Conservation (phyloP, 2,329 filamentous ascomycete genomes). For the Phoma herbarum region DNA sequence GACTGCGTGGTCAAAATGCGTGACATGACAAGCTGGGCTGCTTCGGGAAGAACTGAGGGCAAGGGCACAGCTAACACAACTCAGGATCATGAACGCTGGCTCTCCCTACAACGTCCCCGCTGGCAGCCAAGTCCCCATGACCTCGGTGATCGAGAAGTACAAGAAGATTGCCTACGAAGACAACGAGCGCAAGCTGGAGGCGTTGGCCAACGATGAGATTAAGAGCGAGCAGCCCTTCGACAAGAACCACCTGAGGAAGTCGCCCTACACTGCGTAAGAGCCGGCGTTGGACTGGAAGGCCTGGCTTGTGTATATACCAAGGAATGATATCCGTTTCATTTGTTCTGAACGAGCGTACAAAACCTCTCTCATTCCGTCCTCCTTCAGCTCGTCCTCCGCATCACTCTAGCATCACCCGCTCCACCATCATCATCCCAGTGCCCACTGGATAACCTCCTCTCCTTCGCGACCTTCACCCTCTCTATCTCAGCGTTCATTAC, state of each 20-base stretch:
- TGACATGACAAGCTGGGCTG: neutral
- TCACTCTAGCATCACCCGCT: neutral
- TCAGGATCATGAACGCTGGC: slow-evolving; percentile 68
- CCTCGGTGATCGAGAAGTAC: slow-evolving; percentile 69
- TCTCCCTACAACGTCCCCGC: slow-evolving; percentile 71
- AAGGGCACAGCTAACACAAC: slow-evolving; percentile 24
- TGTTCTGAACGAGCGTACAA: slow-evolving; percentile 8
- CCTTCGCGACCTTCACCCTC: neutral
- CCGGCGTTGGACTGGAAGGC: neutral
- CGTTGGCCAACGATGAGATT: slow-evolving; percentile 44
- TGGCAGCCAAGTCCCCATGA: slow-evolving; percentile 67
- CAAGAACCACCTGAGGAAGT: slow-evolving; percentile 35
- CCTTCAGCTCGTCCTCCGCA: neutral
- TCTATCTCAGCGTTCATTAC: neutral
- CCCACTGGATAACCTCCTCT: neutral
- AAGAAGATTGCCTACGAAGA: slow-evolving; percentile 64
- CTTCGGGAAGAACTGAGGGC: neutral
- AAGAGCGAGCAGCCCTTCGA: slow-evolving; percentile 46
- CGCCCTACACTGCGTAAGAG: slow-evolving; percentile 27
- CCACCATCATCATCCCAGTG: neutral
- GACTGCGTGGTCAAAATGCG: neutral
- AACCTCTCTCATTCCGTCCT: neutral
- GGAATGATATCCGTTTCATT: slow-evolving; percentile 37
- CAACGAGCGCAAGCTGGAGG: slow-evolving; percentile 64
- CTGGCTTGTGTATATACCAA: slow-evolving; percentile 31